Evolutionary conservation across 176 grass and related monocot species (phyloP).

Genomic region (Aegilops umbellulata): DNA sequence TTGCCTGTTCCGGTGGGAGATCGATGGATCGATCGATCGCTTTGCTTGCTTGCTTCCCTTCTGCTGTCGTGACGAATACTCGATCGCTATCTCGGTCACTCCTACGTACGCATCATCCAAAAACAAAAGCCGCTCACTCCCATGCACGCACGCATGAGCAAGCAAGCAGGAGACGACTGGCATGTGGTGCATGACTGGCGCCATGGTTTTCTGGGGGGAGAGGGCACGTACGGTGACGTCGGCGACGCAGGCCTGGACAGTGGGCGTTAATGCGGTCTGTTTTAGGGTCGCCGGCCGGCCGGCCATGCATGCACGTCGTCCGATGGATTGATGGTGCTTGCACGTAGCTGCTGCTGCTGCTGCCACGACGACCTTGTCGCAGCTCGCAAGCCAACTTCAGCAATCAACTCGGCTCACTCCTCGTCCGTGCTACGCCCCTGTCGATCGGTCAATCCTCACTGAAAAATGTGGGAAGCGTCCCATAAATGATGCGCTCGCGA

Average conservation of each 20-base stretch:
- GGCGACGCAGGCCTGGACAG: not conserved
- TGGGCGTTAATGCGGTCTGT: not conserved
- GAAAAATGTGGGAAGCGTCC: not conserved
- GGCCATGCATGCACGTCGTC: not conserved
- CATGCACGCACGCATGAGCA: not conserved
- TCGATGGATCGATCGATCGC: not conserved
- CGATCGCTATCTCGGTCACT: not conserved
- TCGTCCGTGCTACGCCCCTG: not conserved
- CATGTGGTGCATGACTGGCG: conserved; percentile 6
- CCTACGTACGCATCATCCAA: not conserved
- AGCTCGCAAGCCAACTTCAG: not conserved
- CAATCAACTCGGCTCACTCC: not conserved
- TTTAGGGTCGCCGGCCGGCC: not conserved
- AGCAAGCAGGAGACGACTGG: not conserved
- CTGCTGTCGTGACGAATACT: not conserved
- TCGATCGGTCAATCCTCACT: not conserved
- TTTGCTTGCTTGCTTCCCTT: not conserved
- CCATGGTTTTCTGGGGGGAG: conserved; percentile 37
- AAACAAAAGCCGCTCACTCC: not conserved
- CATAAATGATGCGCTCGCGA: not conserved
- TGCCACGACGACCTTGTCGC: not conserved
- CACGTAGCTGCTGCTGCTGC: not conserved
- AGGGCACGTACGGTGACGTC: conserved; percentile 11
- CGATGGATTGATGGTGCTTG: conserved; percentile 22
- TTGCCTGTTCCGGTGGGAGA: conserved; percentile 18